These are phyloP conservation scores for Torulaspora quercuum DNA, from an alignment of 805 yeast species.

Conservation along the genomic window DNA sequence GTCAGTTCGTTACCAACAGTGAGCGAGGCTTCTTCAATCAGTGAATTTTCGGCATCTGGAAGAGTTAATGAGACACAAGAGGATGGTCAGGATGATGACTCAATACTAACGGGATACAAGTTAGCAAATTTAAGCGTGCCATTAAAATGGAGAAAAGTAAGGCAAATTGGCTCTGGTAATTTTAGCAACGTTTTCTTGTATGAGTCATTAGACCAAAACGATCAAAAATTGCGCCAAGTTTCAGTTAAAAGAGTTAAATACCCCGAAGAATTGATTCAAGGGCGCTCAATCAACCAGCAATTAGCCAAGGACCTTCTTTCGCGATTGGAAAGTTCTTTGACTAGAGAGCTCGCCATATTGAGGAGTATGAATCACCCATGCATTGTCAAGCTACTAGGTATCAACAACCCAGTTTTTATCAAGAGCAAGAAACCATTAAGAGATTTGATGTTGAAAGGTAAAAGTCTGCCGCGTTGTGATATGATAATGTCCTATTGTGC, in stretches of 20 bases:
- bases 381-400: conserved; percentile 58
- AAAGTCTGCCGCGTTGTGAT: conserved; percentile 25
- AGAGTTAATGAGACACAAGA: conserved; percentile 1
- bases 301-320: conserved; percentile 42
- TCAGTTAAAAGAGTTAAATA: conserved; percentile 69
- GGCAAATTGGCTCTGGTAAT: conserved; percentile 60
- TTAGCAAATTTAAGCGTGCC: conserved; percentile 17
- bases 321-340: conserved; percentile 57
- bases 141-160: conserved; percentile 37
- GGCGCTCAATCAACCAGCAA: conserved; percentile 16
- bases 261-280: conserved; percentile 29
- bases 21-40: conserved; percentile 17
- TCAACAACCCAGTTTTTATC: conserved; percentile 31
- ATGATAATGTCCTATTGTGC: conserved; percentile 71
- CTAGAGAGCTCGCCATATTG: conserved; percentile 73
- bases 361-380: conserved; percentile 61
- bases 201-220: conserved; percentile 26
- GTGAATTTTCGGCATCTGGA: conserved; percentile 6
- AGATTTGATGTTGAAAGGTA: conserved; percentile 33
- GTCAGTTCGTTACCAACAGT: conserved; percentile 28
- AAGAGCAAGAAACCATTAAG: conserved; percentile 30
- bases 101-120: conserved; percentile 22
- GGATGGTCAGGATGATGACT: conserved; percentile 13
- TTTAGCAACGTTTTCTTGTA: conserved; percentile 64
- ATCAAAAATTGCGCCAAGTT: conserved; percentile 33